These are phyloP conservation scores for Trichoderma lentiforme DNA, from an alignment of 2,329 filamentous ascomycete species.

Conservation along the genomic window DNA sequence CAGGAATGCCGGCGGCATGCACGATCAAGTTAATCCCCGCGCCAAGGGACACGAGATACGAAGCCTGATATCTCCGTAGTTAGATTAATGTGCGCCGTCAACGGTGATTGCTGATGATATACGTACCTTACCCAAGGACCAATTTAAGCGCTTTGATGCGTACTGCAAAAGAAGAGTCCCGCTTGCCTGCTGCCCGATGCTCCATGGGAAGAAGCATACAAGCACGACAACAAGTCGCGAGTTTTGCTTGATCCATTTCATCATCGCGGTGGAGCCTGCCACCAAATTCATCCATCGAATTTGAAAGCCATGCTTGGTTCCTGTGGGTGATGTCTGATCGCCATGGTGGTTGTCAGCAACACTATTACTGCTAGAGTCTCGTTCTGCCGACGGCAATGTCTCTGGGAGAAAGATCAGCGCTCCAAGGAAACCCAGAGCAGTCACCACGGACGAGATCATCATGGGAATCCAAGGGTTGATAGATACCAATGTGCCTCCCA, in stretches of 20 bases:
- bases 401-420: background rate
- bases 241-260: background rate
- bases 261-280: background rate
- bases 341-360: background rate
- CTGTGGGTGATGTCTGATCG: background rate
- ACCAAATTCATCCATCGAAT: background rate
- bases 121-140: background rate
- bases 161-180: background rate
- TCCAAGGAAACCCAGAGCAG: background rate
- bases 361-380: background rate
- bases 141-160: background rate
- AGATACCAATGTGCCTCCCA: background rate
- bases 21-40: background rate
- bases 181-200: background rate
- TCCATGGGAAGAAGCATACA: background rate
- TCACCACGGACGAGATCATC: background rate
- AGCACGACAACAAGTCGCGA: background rate
- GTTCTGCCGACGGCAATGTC: background rate
- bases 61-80: background rate
- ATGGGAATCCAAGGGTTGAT: background rate
- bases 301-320: background rate
- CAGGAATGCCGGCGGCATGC: background rate
- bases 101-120: background rate
- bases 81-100: background rate
- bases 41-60: background rate